Evolutionary conservation across 2,329 filamentous ascomycete species (phyloP).

Genomic region (Fusarium napiforme): DNA sequence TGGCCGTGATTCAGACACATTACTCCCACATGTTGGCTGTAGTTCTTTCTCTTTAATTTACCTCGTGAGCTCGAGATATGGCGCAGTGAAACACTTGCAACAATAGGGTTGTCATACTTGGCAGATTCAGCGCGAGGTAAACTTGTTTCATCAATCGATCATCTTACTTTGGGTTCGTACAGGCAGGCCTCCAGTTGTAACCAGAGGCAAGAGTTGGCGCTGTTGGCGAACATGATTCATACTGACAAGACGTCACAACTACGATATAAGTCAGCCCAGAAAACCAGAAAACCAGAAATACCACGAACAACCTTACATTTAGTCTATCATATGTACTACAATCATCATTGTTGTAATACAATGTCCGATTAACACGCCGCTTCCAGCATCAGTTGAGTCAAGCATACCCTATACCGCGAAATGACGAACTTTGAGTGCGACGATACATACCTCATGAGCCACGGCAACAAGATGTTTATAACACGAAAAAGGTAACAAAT

Average conservation of each 20-base stretch:
- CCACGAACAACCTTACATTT: no score
- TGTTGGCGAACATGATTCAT: not conserved
- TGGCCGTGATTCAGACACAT: not conserved
- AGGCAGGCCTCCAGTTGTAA: not conserved
- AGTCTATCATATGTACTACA: not conserved
- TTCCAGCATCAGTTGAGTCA: not conserved
- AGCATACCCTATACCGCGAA: slow-evolving; percentile 30
- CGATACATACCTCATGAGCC: not conserved
- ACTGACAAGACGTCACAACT: not conserved
- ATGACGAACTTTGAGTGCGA: not conserved
- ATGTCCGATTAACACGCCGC: not conserved
- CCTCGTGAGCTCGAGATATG: not conserved
- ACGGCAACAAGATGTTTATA: not conserved
- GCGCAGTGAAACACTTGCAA: not conserved
- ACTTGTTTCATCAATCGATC: not conserved
- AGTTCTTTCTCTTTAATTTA: not conserved
- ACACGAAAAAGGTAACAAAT: not conserved
- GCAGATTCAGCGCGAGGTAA: not conserved
- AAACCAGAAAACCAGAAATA: no score
- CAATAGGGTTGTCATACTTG: not conserved
- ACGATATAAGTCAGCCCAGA: not conserved
- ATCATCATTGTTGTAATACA: not conserved
- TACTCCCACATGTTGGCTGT: not conserved
- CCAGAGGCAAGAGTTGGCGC: not conserved
- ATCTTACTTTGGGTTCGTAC: not conserved